phyloP scores from a whole-genome alignment of 139 green algal species.

The Zygnema circumcarinatum region DNA sequence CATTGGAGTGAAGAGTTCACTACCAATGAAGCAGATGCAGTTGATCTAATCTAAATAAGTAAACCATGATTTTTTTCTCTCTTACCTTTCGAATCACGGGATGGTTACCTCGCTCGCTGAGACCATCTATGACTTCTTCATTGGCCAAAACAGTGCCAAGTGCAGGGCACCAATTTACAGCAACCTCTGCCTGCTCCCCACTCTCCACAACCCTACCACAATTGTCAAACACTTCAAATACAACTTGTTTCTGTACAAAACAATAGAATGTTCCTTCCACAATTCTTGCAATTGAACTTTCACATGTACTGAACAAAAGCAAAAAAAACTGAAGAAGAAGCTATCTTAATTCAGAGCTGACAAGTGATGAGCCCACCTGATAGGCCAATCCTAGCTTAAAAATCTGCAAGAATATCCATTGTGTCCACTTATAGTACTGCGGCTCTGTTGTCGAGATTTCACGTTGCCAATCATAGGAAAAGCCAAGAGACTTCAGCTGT shows the following conservation, averaged over 20 bases:
- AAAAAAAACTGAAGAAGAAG: no score
- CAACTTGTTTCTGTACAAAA: constrained; percentile 10
- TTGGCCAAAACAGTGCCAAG: constrained; percentile 97
- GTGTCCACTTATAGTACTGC: constrained; percentile 93
- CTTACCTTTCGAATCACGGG: constrained; percentile 86
- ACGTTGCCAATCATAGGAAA: constrained; percentile 91
- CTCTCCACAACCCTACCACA: background rate
- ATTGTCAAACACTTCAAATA: constrained; percentile 17
- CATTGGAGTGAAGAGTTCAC: no score
- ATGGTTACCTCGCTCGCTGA: constrained; percentile 88
- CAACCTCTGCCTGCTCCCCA: constrained; percentile 87
- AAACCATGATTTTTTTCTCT: no score
- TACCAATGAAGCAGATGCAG: no score
- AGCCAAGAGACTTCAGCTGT: constrained; percentile 93
- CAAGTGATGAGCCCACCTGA: constrained; percentile 61
- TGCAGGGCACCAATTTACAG: constrained; percentile 98
- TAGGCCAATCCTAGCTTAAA: constrained; percentile 92
- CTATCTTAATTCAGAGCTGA: no score
- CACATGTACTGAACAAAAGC: no score
- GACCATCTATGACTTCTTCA: constrained; percentile 88
- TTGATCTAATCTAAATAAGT: no score
- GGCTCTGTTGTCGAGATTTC: constrained; percentile 92
- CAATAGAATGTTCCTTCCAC: background rate
- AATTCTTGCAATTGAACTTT: no score
- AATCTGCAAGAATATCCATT: constrained; percentile 99